Base-by-base conservation (phyloP, 106 monocot species). In the Acorus calamus region DNA sequence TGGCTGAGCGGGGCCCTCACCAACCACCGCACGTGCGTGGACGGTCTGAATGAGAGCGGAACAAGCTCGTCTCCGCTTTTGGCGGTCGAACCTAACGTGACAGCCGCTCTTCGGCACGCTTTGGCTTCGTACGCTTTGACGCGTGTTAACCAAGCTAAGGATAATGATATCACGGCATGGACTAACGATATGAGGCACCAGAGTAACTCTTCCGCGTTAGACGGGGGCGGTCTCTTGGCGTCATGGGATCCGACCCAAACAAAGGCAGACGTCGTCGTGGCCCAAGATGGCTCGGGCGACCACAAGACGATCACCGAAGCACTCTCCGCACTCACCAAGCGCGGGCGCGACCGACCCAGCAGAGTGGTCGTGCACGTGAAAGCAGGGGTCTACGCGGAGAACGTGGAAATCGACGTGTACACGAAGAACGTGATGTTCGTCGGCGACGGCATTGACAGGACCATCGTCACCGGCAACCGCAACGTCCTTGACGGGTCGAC, bases 381-480 rank as follows among this genome's bases (percentile, higher is more conserved):
- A 54, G 53, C 81, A 13, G 81, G 81, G 0, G 49, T 69, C 2
- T 81, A 81, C 52, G 6, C 11, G 0, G 81, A 81, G 64, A 53
- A 69, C 53, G 66, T 77, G 3, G 68, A 73, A 46, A 81, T 81
- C 11, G 57, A 41, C 7, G 8, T 53, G 46, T 44, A 72, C 28
- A 51, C 69, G 72, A 76, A n/a, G 57, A 77, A 77, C 49, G 45
- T 81, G 12, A 76, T 81, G 72, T 50, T 81, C 50, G 53, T 81
- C 11, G 81, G 81, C 3, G 81, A 81, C 41, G 81, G 81, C 68
- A 81, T 76, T 3, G 81, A 81, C 53, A 64, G 46, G 60, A 81
- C 81, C 0, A 55, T 81, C 11, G 67, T 77, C 4, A 73, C 81
- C 45, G 81, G 81, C 52, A 69, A 49, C 59, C 76, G 48, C 42